phyloP scores from a whole-genome alignment of 2,329 filamentous ascomycete genomes.

The Claviceps fusiformis region DNA sequence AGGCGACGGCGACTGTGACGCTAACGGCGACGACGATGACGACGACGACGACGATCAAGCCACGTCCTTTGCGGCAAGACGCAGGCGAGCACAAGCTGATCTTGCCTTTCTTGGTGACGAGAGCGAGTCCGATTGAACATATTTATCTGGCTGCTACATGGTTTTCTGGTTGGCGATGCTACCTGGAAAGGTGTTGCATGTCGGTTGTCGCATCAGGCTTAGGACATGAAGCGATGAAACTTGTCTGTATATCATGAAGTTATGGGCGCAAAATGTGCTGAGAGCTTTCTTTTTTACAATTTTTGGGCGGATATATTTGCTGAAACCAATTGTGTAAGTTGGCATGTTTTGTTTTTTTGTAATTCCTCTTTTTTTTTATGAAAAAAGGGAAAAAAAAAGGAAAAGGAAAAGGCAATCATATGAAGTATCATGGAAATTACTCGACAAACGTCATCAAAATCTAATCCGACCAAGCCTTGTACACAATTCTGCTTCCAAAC shows the following conservation, averaged over 20 bases:
- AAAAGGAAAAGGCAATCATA: too few relatives aligned
- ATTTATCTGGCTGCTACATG: not conserved
- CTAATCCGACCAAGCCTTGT: conserved; percentile 67
- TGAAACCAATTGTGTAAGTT: not conserved
- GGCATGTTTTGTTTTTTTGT: not conserved
- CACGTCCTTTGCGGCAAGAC: conserved; percentile 27
- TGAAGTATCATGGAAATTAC: not conserved
- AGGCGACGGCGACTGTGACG: conserved; percentile 16
- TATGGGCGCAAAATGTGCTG: not conserved
- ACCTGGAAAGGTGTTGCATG: not conserved
- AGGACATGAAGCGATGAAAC: not conserved
- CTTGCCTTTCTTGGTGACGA: conserved; percentile 57
- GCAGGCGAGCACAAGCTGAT: conserved; percentile 35
- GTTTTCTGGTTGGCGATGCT: not conserved
- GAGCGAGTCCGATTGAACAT: conserved; percentile 44
- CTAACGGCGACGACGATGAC: conserved; percentile 15
- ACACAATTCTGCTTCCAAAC: conserved; percentile 71
- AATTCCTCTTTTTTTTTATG: not conserved
- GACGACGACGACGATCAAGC: conserved; percentile 18
- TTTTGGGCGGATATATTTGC: not conserved
- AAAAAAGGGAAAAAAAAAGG: not conserved
- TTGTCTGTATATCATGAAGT: not conserved
- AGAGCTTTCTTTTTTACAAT: not conserved
- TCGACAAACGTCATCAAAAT: not conserved
- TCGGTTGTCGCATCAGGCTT: not conserved